Evolutionary conservation across 345 rosid species (phyloP).

Genomic region (Acer saccharum): DNA sequence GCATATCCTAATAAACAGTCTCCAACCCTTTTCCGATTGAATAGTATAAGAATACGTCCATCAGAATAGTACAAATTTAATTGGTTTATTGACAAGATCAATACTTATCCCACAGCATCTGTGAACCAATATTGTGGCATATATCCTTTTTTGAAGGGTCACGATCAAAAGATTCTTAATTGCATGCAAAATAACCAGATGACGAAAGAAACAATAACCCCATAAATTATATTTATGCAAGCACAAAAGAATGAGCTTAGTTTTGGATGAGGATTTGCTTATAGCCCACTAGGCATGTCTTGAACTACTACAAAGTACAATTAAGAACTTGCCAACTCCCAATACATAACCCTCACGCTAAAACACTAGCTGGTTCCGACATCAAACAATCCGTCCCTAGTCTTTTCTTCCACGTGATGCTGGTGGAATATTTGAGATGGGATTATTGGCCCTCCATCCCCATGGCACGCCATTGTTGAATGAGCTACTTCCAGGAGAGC

Average conservation of each 20-base stretch:
- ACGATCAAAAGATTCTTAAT: constrained; percentile 21
- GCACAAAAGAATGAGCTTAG: constrained; percentile 48
- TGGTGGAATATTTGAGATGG: constrained; percentile 68
- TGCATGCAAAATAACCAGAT: constrained; percentile 23
- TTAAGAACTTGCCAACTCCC: constrained; percentile 50
- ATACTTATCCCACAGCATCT: no score
- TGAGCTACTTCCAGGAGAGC: constrained; percentile 80
- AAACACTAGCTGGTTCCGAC: constrained; percentile 36
- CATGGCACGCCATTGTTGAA: constrained; percentile 66
- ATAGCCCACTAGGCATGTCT: constrained; percentile 53
- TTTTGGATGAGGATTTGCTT: constrained; percentile 39
- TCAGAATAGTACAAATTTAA: no score
- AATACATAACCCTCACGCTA: constrained; percentile 37
- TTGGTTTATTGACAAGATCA: no score
- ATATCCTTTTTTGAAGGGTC: neutral
- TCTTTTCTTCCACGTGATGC: constrained; percentile 90
- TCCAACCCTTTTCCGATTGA: no score
- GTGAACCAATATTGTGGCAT: no score
- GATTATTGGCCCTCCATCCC: constrained; percentile 86
- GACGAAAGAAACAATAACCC: constrained; percentile 33
- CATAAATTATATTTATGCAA: constrained; percentile 48
- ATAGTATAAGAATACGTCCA: no score
- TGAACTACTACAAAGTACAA: constrained; percentile 54
- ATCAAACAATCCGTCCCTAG: constrained; percentile 77
- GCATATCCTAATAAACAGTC: no score